These are phyloP conservation scores for Orbilia quercus DNA, from an alignment of 2,329 filamentous ascomycete genomes.

Conservation along the genomic window DNA sequence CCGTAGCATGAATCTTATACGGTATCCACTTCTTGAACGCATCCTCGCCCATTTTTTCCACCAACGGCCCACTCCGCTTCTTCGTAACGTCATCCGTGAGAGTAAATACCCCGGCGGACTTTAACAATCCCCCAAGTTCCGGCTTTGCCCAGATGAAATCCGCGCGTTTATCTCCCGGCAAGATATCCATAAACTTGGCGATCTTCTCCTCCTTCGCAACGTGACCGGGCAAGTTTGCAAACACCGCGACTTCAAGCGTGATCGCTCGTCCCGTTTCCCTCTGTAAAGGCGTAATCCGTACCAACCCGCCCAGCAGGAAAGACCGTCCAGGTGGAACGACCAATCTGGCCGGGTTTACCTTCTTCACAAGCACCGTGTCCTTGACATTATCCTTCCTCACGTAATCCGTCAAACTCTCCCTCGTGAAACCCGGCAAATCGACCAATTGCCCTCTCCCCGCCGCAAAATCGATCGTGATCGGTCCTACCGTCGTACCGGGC, in stretches of 20 bases:
- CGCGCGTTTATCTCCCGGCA: neutral
- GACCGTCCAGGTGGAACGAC: conserved; percentile 81
- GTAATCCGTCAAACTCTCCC: conserved; percentile 56
- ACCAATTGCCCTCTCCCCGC: conserved; percentile 81
- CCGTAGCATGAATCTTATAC: conserved; percentile 81
- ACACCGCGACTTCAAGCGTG: conserved; percentile 63
- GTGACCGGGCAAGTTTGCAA: conserved; percentile 81
- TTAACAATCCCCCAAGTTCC: conserved; percentile 3
- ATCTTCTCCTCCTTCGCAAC: conserved; percentile 84
- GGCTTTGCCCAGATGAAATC: conserved; percentile 27
- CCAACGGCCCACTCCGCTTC: conserved; percentile 73
- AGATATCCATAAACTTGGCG: conserved; percentile 6
- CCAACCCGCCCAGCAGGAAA: conserved; percentile 83
- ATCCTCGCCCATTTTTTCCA: conserved; percentile 71
- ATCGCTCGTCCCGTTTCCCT: conserved; percentile 60
- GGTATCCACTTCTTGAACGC: conserved; percentile 76
- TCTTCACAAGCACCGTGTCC: conserved; percentile 78
- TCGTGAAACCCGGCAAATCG: conserved; percentile 76
- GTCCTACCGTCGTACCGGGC: conserved; percentile 92
- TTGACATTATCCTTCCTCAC: conserved; percentile 52
- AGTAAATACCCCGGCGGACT: conserved; percentile 77
- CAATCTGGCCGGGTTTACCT: conserved; percentile 78
- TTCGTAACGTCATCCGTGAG: conserved; percentile 86
- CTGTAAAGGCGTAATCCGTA: conserved; percentile 83
- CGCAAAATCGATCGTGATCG: conserved; percentile 91